Evolutionary conservation across 2,329 filamentous ascomycete species (phyloP).

Genomic region (Bertia moriformis): DNA sequence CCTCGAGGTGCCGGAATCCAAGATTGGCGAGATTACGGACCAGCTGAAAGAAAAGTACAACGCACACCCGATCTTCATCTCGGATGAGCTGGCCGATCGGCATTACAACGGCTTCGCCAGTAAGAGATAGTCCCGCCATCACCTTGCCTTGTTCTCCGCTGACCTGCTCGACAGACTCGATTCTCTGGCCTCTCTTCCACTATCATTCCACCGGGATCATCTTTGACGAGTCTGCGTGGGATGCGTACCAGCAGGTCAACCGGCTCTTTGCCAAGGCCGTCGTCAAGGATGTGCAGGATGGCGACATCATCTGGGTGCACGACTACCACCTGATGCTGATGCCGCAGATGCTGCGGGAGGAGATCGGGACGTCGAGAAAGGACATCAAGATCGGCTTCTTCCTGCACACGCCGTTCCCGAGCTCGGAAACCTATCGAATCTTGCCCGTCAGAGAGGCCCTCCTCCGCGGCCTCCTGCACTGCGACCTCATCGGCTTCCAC

Average conservation of each 20-base stretch:
- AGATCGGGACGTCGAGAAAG: conserved; percentile 66
- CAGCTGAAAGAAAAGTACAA: conserved; percentile 75
- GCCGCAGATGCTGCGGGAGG: conserved; percentile 84
- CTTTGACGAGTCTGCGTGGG: conserved; percentile 90
- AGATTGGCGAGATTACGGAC: conserved; percentile 59
- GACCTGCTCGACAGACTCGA: conserved; percentile 51
- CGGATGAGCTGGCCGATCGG: conserved; percentile 79
- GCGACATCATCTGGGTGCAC: conserved; percentile 93
- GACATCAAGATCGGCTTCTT: conserved; percentile 98
- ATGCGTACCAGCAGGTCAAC: conserved; percentile 85
- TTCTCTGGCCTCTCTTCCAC: conserved; percentile 96
- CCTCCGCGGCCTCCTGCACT: conserved; percentile 74
- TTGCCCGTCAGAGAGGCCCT: conserved; percentile 83
- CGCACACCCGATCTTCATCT: conserved; percentile 81
- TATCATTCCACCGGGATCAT: conserved; percentile 98
- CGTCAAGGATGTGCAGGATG: conserved; percentile 75
- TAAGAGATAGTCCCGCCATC: conserved; percentile 27
- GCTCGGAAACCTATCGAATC: conserved; percentile 91
- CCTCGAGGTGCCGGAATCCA: conserved; percentile 73
- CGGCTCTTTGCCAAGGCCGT: conserved; percentile 80
- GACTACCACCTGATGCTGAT: conserved; percentile 98
- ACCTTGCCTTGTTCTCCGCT: conserved; percentile 2
- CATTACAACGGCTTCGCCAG: conserved; percentile 98
- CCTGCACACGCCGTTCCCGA: conserved; percentile 91
- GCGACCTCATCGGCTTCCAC: conserved; percentile 93